Evolutionary conservation across 106 monocot genomes (phyloP).

Genomic region (Apostasia ramifera): DNA sequence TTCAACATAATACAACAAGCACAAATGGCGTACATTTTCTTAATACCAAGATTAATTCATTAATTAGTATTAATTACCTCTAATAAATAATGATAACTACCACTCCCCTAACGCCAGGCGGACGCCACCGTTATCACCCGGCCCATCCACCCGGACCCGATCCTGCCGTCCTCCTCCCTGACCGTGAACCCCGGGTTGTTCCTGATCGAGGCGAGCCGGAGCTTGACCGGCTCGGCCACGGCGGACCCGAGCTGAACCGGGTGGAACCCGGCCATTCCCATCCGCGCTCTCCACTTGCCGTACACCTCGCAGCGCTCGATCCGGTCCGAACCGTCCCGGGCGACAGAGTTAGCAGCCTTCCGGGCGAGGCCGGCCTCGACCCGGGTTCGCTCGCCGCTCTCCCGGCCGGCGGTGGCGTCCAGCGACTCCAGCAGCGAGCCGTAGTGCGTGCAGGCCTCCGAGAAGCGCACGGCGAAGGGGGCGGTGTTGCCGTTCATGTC

Average conservation of each 20-base stretch:
- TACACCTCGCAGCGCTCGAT: constrained; percentile 71
- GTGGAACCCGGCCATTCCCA: constrained; percentile 70
- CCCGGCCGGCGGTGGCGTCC: constrained; percentile 30
- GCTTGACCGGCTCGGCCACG: constrained; percentile 22
- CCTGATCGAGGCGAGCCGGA: constrained; percentile 21
- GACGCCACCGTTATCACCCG: constrained; percentile 52
- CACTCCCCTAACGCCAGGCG: constrained; percentile 45
- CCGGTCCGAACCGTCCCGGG: constrained; percentile 49
- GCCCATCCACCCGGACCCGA: constrained; percentile 52
- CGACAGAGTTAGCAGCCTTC: constrained; percentile 50
- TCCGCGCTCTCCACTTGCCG: constrained; percentile 78
- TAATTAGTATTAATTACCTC: too few relatives aligned
- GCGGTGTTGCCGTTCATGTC: constrained; percentile 77
- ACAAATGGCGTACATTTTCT: too few relatives aligned
- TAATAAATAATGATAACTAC: constrained; percentile 8
- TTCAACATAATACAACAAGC: too few relatives aligned
- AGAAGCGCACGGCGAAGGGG: constrained; percentile 51
- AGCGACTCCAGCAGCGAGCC: constrained; percentile 61
- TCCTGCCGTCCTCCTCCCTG: constrained; percentile 35
- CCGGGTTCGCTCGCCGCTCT: constrained; percentile 23
- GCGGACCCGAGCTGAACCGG: constrained; percentile 23
- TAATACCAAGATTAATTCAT: too few relatives aligned
- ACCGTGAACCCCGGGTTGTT: constrained; percentile 37
- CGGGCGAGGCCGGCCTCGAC: constrained; percentile 43
- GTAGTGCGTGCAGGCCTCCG: constrained; percentile 54